Evolutionary conservation across 768 basidiomycete genomes (phyloP).

Genomic region (Russula brevipes): DNA sequence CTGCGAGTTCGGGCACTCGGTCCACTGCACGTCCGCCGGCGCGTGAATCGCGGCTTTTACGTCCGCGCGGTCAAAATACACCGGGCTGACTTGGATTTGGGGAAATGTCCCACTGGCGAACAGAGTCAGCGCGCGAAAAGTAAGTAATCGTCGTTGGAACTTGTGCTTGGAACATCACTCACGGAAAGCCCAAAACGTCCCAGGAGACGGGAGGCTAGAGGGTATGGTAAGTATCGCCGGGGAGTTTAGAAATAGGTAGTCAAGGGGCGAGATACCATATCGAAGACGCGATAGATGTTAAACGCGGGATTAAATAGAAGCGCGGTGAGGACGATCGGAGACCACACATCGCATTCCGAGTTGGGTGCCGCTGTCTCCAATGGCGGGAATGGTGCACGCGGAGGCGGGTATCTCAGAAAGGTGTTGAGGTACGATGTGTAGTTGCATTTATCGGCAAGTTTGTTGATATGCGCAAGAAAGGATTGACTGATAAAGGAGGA

Average conservation of each 20-base stretch:
- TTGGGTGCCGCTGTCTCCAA: constrained; percentile 5
- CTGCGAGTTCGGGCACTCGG: constrained; percentile 8
- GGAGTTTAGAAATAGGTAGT: no score
- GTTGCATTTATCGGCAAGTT: constrained; percentile 12
- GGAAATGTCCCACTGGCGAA: constrained; percentile 20
- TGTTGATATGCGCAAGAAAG: constrained; percentile 18
- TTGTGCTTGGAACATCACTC: neutral
- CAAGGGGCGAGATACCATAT: constrained; percentile 13
- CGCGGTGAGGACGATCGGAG: constrained; percentile 3
- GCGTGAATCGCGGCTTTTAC: constrained; percentile 26
- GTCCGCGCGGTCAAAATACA: constrained; percentile 24
- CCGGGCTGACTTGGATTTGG: constrained; percentile 19
- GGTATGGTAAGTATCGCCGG: neutral
- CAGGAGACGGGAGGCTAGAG: constrained; percentile 19
- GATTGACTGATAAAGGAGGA: constrained; percentile 16
- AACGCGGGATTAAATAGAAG: constrained; percentile 23
- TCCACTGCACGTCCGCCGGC: constrained; percentile 18
- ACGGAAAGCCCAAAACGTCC: constrained; percentile 26
- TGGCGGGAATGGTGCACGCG: constrained; percentile 19
- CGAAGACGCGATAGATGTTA: constrained; percentile 21
- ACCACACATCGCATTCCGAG: constrained; percentile 18
- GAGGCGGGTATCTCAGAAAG: constrained; percentile 22
- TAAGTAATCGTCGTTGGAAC: no score
- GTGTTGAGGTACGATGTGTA: constrained; percentile 18
- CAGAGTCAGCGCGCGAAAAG: neutral